Conservation (phyloP, 768 basidiomycete genomes). For the Auricularia heimuer region DNA sequence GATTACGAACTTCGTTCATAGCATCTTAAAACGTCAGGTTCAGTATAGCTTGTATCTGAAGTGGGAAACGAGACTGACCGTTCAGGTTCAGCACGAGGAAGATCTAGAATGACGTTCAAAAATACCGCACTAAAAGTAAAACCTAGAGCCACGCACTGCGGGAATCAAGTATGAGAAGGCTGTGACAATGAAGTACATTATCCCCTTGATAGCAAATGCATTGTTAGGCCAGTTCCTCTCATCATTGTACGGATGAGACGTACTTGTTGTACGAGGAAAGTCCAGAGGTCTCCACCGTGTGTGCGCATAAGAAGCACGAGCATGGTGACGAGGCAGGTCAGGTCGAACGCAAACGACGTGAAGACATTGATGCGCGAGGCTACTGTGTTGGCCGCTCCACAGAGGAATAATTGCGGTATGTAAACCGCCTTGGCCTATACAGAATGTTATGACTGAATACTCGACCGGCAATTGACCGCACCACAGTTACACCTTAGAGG, state of each 20-base stretch:
- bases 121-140: not conserved
- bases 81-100: not conserved
- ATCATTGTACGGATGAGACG: not conserved
- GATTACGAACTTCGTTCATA: not conserved
- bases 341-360: not conserved
- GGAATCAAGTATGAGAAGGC: not conserved
- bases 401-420: not conserved
- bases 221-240: no score
- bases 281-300: not conserved
- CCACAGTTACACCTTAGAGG: not conserved
- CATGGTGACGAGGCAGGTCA: not conserved
- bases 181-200: constrained; percentile 1
- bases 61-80: not conserved
- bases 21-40: not conserved
- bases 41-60: not conserved
- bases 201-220: not conserved
- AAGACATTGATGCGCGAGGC: constrained; percentile 1
- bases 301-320: not conserved
- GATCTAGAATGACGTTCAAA: not conserved
- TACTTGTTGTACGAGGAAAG: not conserved
- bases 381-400: not conserved
- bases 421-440: not conserved
- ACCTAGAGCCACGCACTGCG: not conserved
- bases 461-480: not conserved
- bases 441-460: not conserved